Conservation (phyloP, 805 yeast species). For the Saturnispora serradocipensis region DNA sequence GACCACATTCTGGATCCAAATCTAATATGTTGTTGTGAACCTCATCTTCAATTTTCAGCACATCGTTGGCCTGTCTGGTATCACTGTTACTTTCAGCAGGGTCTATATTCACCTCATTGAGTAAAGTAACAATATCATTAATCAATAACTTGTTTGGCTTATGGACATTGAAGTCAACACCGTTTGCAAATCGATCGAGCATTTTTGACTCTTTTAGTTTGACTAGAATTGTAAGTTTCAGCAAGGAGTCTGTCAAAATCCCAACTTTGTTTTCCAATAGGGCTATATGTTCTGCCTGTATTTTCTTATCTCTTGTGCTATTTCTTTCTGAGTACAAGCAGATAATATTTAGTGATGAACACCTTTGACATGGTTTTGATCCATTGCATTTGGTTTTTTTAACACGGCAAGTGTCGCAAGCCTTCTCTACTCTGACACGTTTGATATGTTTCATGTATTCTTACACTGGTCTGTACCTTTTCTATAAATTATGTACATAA, state of each 20-base stretch:
- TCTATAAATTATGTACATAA: background rate
- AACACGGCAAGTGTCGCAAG: constrained; percentile 54
- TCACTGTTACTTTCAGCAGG: background rate
- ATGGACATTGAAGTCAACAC: background rate
- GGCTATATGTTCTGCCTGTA: constrained; percentile 54
- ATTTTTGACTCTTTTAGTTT: constrained; percentile 5
- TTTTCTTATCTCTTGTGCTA: constrained; percentile 43
- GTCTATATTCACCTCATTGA: background rate
- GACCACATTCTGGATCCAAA: background rate
- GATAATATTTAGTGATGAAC: constrained; percentile 45
- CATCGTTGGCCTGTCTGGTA: background rate
- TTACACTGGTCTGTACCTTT: background rate
- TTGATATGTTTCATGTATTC: background rate
- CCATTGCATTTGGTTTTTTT: constrained; percentile 61
- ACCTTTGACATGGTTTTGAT: constrained; percentile 48
- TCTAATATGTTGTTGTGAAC: background rate
- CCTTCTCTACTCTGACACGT: constrained; percentile 43
- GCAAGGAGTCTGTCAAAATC: constrained; percentile 39
- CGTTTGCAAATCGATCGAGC: background rate
- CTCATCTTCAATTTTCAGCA: background rate
- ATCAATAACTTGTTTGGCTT: background rate
- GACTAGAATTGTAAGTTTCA: constrained; percentile 29
- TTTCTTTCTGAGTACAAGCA: constrained; percentile 52
- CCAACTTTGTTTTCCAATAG: constrained; percentile 49
- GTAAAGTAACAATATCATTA: background rate